Evolutionary conservation across 1,284 basidiomycete genomes (phyloP), one percentile per base, ranked within the genome.

Genomic region (Cryptococcus wingfieldii): DNA sequence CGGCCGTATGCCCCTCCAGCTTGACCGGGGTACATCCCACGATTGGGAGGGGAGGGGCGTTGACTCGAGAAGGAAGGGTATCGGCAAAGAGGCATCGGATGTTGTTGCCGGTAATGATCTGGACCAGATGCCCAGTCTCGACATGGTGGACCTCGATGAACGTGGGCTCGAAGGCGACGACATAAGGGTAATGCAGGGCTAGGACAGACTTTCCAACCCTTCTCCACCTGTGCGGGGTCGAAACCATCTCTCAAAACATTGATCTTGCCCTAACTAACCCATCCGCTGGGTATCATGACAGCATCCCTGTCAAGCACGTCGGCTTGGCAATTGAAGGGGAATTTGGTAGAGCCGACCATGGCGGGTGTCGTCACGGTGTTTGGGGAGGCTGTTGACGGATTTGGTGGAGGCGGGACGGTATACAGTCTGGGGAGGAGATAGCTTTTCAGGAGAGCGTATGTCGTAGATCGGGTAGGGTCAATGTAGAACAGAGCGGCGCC

Each of bases 211-310:
- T 91, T 88, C 89, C 90, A 97, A 23, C 88, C 89, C 53, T 87
- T 85, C 2, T 85, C 86, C 82, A 90, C 89, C 47, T 81, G 74
- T 51, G 83, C 86, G 1, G 89, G 85, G 59, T 96, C 91, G 66
- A 98, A 98, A 0, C 90, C 88, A 45, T 98, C 95, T 48, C 92
- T 80, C 53, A 98, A 78, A 2, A 97, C 88, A 3, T 83, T 82
- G 61, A 98, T 97, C 80, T 98, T 98, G 3, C 92, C 93, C 89
- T 90, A 97, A 61, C 88, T 90, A 74, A 98, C 95, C 96, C 95
- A 98, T 2, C 95, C 96, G 1, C 89, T 83, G 1, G 95, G 96
- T 1, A 98, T 86, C 47, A 96, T 83, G 48, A 98, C 88, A 8
- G 85, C 86, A 67, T 97, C 93, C 31, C 93, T 83, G 71, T 98